Base-by-base conservation (phyloP, 2,329 filamentous ascomycete species). In the Clarireedia homoeocarpa region DNA sequence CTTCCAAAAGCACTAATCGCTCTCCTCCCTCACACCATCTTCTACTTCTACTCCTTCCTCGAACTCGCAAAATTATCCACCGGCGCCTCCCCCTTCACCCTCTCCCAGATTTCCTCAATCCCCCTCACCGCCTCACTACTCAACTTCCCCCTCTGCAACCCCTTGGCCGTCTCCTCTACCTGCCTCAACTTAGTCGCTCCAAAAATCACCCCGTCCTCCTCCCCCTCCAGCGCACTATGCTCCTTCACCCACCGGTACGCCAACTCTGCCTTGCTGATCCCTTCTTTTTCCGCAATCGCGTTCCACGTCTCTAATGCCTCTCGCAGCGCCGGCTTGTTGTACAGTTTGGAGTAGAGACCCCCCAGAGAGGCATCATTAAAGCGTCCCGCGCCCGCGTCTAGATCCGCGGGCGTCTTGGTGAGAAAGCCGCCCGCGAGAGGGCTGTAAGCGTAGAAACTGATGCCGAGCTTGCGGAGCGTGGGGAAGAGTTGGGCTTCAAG, bases 381-480 rank as follows among this genome's bases (percentile, higher is more conserved):
- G 2, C 69, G 62, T 12, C 69, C 68, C 15, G 54, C 45, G 15
- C 53, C 48, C 2, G 36, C 56, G 6, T 55, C 56, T 1, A 63
- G 12, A 5, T 51, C 15, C 5, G 51, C 55, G 4, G 58, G 23
- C 15, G 54, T 52, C 50, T 67, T 67, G 23, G 76, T 77, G 63
- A 86, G 80, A 38, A 86, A 71, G 1, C 83, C 83, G n/a, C 83
- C 83, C 2, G 82, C 82, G 34, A 85, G 71, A 0, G 82, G 82
- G 61, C 84, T 85, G 70, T 84, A 84, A 47, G 82, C 71, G 17
- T 84, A 80, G 52, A 63, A 63, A 47, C 39, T 44, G 6, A 66
- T 66, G 2, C 58, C 56, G 14, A 66, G 57, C 48, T 65, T 65
- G 48, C 47, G 76, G 60, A 80, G 82, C 56, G 76, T 76, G 6